Conservation (phyloP, 768 basidiomycete genomes). For the Suillus ampliporus region DNA sequence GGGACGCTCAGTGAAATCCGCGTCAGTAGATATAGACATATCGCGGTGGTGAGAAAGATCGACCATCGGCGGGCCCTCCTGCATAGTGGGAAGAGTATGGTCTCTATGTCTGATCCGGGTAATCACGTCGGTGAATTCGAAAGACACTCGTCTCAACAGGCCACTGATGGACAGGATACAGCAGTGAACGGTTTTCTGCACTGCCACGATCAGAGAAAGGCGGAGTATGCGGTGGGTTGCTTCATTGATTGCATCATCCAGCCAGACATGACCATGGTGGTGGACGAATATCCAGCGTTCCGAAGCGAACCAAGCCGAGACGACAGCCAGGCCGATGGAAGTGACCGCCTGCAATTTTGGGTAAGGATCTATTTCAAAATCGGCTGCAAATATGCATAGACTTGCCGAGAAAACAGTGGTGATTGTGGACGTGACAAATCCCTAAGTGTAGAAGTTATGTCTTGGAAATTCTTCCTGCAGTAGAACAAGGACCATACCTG, state of each 20-base stretch:
- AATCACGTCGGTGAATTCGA: not conserved
- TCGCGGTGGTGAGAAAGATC: conserved; percentile 5
- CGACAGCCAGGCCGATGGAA: conserved; percentile 50
- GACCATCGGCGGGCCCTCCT: not conserved
- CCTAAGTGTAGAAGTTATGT: conserved; percentile 42
- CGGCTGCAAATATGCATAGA: conserved; percentile 6
- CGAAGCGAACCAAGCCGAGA: conserved; percentile 59
- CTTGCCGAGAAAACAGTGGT: conserved; percentile 75
- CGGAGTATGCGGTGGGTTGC: conserved; percentile 28
- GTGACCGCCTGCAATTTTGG: conserved; percentile 35
- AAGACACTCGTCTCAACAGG: conserved; percentile 28
- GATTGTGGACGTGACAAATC: conserved; percentile 64
- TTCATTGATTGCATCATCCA: conserved; percentile 49
- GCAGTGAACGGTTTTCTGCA: conserved; percentile 23
- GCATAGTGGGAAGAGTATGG: not conserved
- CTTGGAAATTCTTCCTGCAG: conserved; percentile 21
- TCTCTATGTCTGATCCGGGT: not conserved
- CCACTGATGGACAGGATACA: conserved; percentile 29
- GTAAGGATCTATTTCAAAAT: conserved; percentile 17
- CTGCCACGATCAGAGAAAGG: conserved; percentile 26
- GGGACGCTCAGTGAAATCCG: conserved; percentile 29
- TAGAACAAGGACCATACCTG: conserved; percentile 52
- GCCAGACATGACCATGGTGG: conserved; percentile 57
- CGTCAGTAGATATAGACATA: conserved; percentile 30
- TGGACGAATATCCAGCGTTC: conserved; percentile 54